A percentile compares a stretch with the other conserved stretches of the same genome.
These are phyloP conservation scores for Pestalotiopsis sp. DNA, from an alignment of 2,329 filamentous ascomycete genomes.

Conservation along the genomic window DNA sequence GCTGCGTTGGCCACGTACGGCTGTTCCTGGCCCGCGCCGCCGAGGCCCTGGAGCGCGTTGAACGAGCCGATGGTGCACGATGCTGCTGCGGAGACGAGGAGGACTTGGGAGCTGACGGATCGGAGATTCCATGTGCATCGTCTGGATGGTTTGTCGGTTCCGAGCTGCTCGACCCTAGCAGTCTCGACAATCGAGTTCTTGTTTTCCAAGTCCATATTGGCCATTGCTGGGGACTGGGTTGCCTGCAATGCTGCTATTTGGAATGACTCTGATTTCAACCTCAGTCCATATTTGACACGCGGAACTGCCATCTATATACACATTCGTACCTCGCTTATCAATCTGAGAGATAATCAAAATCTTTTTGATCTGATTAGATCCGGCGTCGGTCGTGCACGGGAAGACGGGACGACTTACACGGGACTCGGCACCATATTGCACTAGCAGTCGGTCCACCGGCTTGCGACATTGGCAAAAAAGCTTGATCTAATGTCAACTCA, in stretches of 20 bases:
- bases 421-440: neutral
- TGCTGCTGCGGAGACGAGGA: neutral
- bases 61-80: neutral
- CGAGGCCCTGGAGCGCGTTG: neutral
- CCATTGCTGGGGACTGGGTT: neutral
- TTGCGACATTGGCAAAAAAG: neutral
- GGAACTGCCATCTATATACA: neutral
- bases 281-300: neutral
- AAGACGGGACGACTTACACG: neutral
- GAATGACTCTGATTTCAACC: neutral
- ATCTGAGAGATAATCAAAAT: neutral
- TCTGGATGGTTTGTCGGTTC: neutral
- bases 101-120: neutral
- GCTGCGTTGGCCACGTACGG: slow-evolving; percentile 19
- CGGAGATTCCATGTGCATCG: neutral
- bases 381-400: neutral
- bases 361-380: neutral
- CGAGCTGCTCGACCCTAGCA: neutral
- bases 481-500: neutral
- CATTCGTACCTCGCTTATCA: neutral
- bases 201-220: neutral
- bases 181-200: neutral
- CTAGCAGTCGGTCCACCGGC: neutral
- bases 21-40: slow-evolving; percentile 13
- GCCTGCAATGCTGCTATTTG: neutral